A percentile compares a stretch with the other conserved stretches of the same genome.
These are phyloP conservation scores for Ustilago nuda DNA, from an alignment of 1,284 basidiomycete species.

Conservation along the genomic window DNA sequence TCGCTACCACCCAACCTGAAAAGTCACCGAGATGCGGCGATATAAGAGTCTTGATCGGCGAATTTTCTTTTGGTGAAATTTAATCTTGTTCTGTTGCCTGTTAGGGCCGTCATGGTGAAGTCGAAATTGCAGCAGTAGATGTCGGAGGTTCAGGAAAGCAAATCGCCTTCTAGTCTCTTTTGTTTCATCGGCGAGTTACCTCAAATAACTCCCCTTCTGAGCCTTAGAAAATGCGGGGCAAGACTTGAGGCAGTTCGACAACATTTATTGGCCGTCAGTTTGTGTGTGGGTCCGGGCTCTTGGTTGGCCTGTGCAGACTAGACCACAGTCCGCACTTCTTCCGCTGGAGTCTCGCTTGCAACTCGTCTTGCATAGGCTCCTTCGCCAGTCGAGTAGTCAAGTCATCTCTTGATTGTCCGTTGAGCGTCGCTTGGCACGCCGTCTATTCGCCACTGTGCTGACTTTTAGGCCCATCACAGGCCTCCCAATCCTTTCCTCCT, in stretches of 20 bases:
- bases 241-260: no score
- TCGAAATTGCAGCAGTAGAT: background rate
- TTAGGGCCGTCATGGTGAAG: background rate
- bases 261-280: no score
- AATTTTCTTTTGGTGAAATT: background rate
- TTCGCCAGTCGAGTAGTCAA: no score
- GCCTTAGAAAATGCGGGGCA: background rate
- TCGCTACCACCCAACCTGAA: background rate
- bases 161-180: no score
- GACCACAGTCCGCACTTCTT: no score
- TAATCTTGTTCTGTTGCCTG: background rate
- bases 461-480: background rate
- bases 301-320: no score
- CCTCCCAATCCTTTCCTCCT: background rate
- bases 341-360: no score
- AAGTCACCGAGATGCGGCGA: constrained; percentile 37
- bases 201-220: background rate
- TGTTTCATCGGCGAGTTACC: constrained; percentile 17
- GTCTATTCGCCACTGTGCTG: background rate
- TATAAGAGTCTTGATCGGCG: constrained; percentile 13
- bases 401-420: no score
- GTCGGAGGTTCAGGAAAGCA: no score
- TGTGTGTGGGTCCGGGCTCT: no score
- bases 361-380: no score
- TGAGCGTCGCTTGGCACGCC: no score